Evolutionary conservation across 208 protist genomes (phyloP).

Genomic region (Leishmania tropica): DNA sequence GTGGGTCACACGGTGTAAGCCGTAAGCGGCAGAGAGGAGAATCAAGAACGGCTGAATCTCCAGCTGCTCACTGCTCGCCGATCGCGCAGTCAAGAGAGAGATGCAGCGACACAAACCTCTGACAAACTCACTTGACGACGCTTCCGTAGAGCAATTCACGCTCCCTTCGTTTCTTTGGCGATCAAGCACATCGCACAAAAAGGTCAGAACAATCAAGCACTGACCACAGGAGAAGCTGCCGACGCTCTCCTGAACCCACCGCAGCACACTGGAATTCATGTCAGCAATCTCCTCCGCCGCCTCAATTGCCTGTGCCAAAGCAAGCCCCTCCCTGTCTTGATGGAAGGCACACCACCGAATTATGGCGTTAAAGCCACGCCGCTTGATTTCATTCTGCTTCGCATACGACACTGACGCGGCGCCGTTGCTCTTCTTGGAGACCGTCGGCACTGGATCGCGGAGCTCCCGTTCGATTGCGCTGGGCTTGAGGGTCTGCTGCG

Average conservation of each 20-base stretch:
- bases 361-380: slow-evolving; percentile 57
- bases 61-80: slow-evolving; percentile 55
- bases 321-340: slow-evolving; percentile 27
- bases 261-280: slow-evolving; percentile 50
- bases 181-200: slow-evolving; percentile 69
- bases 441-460: not conserved
- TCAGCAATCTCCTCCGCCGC: not conserved
- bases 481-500: not conserved
- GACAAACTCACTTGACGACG: not conserved
- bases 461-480: slow-evolving; percentile 8
- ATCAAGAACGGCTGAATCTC: slow-evolving; percentile 67
- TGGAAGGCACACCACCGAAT: slow-evolving; percentile 71
- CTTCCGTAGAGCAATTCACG: not conserved
- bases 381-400: slow-evolving; percentile 46
- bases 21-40: slow-evolving; percentile 67
- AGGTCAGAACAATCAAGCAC: slow-evolving; percentile 64
- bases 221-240: slow-evolving; percentile 72
- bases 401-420: slow-evolving; percentile 1
- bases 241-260: slow-evolving; percentile 52
- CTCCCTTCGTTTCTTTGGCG: not conserved
- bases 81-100: slow-evolving; percentile 20
- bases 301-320: not conserved
- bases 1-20: slow-evolving; percentile 39
- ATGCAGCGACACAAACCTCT: slow-evolving; percentile 16
- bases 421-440: not conserved